These are phyloP conservation scores for Hericium erinaceus DNA, from an alignment of 768 basidiomycete species.

Conservation along the genomic window DNA sequence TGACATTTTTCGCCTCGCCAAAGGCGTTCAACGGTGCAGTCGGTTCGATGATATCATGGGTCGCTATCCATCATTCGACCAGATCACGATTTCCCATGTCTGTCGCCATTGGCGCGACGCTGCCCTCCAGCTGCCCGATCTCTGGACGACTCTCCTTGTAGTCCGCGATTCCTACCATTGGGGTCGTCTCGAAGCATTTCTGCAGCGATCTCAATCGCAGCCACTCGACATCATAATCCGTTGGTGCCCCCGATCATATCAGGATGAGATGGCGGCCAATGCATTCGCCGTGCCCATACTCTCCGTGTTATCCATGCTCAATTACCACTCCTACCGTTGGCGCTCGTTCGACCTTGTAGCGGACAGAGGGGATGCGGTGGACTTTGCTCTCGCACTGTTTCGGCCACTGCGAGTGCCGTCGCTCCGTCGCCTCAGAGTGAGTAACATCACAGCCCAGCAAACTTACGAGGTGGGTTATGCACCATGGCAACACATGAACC, in stretches of 20 bases:
- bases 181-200: background rate
- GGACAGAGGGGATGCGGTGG: background rate
- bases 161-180: background rate
- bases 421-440: background rate
- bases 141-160: background rate
- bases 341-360: background rate
- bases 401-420: background rate
- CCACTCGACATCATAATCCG: background rate
- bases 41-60: too few relatives aligned
- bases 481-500: background rate
- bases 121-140: background rate
- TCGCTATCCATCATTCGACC: too few relatives aligned
- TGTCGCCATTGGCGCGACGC: background rate
- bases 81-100: background rate
- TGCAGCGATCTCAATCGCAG: background rate
- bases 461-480: too few relatives aligned
- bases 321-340: background rate
- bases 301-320: background rate
- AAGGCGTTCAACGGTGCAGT: too few relatives aligned
- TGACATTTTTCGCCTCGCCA: too few relatives aligned
- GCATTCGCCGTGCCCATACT: background rate
- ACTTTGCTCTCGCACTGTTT: background rate
- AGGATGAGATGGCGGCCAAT: background rate
- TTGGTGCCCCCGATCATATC: too few relatives aligned
- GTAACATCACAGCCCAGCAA: background rate